Base-by-base conservation (phyloP, 75 land plant genomes). In the Selaginella moellendorffii region DNA sequence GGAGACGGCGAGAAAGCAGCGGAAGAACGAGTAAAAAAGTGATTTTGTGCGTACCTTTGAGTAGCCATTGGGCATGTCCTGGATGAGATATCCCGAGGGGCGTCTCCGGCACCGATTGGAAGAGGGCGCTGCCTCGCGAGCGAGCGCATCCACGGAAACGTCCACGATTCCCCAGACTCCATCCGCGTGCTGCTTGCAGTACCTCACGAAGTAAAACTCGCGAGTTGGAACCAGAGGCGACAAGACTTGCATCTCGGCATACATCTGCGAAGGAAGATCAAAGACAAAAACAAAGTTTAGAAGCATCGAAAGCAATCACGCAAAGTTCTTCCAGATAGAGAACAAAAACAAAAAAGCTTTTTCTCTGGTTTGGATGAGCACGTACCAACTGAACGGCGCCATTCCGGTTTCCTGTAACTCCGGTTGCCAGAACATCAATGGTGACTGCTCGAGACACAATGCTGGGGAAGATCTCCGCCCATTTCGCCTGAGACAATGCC, bases 371-470 rank as follows among this genome's bases (percentile, higher is more conserved):
- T n/a, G 10, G 28, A 67, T 28, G 53, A 20, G 25, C 62, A 2
- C 52, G 69, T 73, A 87, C 91, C 78, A 90, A 71, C 29, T 90
- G 92, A 51, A 90, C 82, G 42, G 87, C 84, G 20, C 87, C 90
- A 70, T 86, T 81, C 28, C 82, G 75, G 1, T 81, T 81, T 10
- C 83, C 82, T 0, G 82, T 72, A 72, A 79, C 63, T 25, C 90
- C 90, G 19, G 65, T 72, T 21, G 87, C 78, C 18, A 86, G 72
- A 25, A 86, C 84, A 64, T 86, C 90, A 1, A 76, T 72, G 8
- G 77, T 77, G n/a, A 80, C 58, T 2, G 87, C 70, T 63, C 83
- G 76, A 2, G 84, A 74, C 54, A 86, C 68, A 60, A 86, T 75
- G 58, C 84, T 74, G 20, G 90, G 84, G 58, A 86, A 86, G 80